Evolutionary conservation across 2,329 filamentous ascomycete genomes (phyloP).

Genomic region (Ilyonectria sp.): DNA sequence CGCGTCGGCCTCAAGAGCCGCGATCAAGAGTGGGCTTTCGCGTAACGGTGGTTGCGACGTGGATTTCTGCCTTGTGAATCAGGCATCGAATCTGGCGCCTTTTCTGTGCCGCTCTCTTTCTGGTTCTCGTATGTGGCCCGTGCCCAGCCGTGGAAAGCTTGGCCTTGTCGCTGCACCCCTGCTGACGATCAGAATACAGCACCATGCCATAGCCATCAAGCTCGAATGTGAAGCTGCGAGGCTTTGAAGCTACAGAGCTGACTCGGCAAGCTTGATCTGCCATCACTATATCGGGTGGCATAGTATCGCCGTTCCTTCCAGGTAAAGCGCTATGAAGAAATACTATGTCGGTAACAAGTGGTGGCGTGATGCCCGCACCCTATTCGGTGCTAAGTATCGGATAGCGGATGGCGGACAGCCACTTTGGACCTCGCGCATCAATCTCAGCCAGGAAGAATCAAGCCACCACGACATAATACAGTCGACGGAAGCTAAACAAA

Average conservation of each 20-base stretch:
- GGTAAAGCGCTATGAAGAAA: not conserved
- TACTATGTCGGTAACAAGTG: not conserved
- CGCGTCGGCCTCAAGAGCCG: constrained; percentile 47
- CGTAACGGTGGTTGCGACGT: constrained; percentile 45
- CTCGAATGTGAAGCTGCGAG: constrained; percentile 2
- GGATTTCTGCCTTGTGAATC: constrained; percentile 44
- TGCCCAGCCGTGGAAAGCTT: constrained; percentile 31
- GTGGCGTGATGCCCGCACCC: constrained; percentile 24
- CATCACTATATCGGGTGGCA: not conserved
- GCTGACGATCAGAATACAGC: constrained; percentile 30
- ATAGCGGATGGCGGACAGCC: constrained; percentile 18
- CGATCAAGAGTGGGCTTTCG: constrained; percentile 48
- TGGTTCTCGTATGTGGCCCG: constrained; percentile 31
- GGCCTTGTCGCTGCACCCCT: constrained; percentile 30
- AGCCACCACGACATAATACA: constrained; percentile 15
- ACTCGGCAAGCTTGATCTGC: not conserved
- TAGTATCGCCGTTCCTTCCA: not conserved
- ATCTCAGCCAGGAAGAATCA: constrained; percentile 8
- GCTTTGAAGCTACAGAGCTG: not conserved
- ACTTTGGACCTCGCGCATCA: constrained; percentile 17
- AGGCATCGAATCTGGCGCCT: constrained; percentile 20
- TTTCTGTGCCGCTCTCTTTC: not conserved
- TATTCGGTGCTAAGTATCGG: constrained; percentile 10
- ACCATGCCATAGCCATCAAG: constrained; percentile 8
- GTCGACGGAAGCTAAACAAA: constrained; percentile 9